Evolutionary conservation across 495 filamentous ascomycete genomes (phyloP), one percentile per base, ranked within the genome.

Genomic region (Annulohypoxylon stygium): DNA sequence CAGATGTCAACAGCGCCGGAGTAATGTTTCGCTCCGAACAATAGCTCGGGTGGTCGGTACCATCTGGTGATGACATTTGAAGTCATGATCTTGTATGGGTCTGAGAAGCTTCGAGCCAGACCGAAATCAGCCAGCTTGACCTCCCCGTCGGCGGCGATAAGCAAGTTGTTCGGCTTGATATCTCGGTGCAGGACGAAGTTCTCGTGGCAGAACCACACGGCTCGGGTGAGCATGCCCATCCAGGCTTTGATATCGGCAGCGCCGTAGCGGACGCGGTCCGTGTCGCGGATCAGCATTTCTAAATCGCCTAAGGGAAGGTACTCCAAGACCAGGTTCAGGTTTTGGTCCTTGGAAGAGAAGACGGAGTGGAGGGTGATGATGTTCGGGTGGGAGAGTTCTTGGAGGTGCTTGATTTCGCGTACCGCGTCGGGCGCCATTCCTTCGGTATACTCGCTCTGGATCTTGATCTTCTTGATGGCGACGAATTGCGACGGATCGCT

Each of bases 391-490:
- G 89, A 91, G n/a, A 99, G 87, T 81, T 99, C 97, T 78, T 97
- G 95, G 8, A 99, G 87, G 80, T 93, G 92, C 77, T 96, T 97
- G 76, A 98, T 89, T 84, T 99, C 97, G 67, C 97, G 93, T 71
- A 98, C 91, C 14, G 95, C 93, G 81, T 99, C 97, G 84, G 95
- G 93, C 12, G 93, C 89, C 73, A 99, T 88, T 63, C 97, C 97
- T 78, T 97, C 94, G 0, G 80, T 83, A 76, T 87, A 88, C 76
- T 97, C 93, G 12, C 90, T 88, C 76, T 95, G 93, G 74, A 97
- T 87, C 80, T 98, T 98, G 84, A 99, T 97, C 83, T 98, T 98
- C 78, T 99, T 99, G 80, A 99, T 98, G 64, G 97, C 97, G 51
- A 99, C 92, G 25, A 88, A 85, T 9, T 86, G 83, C 14, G 86